Evolutionary conservation across 1,139 yeast genomes (phyloP).

Genomic region (Taphrina populina): DNA sequence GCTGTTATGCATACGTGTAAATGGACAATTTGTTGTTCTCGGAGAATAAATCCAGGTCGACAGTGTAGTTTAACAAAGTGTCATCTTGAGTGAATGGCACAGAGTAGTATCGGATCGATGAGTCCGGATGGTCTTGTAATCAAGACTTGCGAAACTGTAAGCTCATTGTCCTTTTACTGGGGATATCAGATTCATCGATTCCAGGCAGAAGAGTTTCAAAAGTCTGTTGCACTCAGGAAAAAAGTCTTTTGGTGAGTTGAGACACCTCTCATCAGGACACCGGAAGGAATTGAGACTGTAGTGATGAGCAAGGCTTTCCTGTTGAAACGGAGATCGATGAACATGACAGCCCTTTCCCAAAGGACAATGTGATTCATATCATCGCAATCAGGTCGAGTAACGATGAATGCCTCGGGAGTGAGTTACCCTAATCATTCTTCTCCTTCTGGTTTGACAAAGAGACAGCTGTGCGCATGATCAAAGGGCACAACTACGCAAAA

Average conservation of each 20-base stretch:
- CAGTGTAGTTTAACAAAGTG: too few species aligned
- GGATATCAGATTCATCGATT: background rate
- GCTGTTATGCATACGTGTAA: too few species aligned
- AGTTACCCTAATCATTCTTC: background rate
- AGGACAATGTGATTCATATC: constrained; percentile 15
- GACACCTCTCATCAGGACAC: background rate
- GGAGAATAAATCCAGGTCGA: too few species aligned
- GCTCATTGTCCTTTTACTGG: background rate
- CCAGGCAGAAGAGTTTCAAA: constrained; percentile 7
- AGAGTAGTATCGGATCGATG: too few species aligned
- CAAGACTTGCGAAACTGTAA: constrained; percentile 9
- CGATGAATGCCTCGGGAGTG: constrained; percentile 8
- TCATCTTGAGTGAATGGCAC: too few species aligned
- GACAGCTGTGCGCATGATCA: constrained; percentile 15
- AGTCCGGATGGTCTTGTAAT: background rate
- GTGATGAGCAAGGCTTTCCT: constrained; percentile 21
- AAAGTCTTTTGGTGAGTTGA: constrained; percentile 14
- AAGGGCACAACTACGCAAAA: constrained; percentile 5
- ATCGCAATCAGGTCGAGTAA: constrained; percentile 8
- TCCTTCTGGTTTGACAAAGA: background rate
- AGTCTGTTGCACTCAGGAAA: constrained; percentile 8
- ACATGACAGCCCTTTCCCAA: constrained; percentile 10
- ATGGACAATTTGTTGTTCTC: too few species aligned
- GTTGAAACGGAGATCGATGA: constrained; percentile 23
- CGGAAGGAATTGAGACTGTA: background rate